Base-by-base conservation (phyloP, 768 basidiomycete species). In the Suillus paluster region DNA sequence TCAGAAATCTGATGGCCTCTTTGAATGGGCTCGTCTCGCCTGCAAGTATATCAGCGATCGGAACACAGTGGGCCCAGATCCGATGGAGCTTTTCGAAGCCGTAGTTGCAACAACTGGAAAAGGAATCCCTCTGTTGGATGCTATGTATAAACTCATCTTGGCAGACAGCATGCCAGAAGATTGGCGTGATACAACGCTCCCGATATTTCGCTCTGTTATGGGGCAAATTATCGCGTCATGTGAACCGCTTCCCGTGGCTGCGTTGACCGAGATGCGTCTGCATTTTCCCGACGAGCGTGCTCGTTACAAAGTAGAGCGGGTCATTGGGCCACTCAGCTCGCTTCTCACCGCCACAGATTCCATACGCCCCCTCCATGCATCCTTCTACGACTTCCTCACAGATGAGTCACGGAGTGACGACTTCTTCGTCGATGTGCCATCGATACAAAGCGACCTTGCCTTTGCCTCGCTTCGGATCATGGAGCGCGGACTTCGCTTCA, bases 311-410 rank as follows among this genome's bases (percentile, higher is more conserved):
- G 33, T 61, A 15, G 14, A 38, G 11, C 1, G 15, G n/a, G 41
- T 52, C 4, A 19, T 68, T 3, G 17, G 30, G 19, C 21, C 17
- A 1, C 10, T 63, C 10, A 55, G 60, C 2, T 45, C 62, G 17
- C 23, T 63, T 34, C 2, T 69, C 44, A 58, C 50, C 21, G 57
- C 58, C 15, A 49, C 27, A 1, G 54, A 45, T 23, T n/a, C 64
- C 5, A 61, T 71, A 34, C 61, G 52, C 8, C 60, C 66, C 17
- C 61, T 73, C 6, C 73, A 75, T 46, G 52, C 70, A 4, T 75
- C 73, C 0, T 72, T 75, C 62, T 55, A 54, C 14, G 74, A 75
- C 39, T 75, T 69, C 44, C 63, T 73, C 12, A 54, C 41, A 2
- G 58, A 68, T 45, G 1, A 41, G 30, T 27, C 33, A 2, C 65